These are phyloP conservation scores for Coix lacrymajobi DNA, from an alignment of 176 grass and related monocot genomes.

Conservation along the genomic window DNA sequence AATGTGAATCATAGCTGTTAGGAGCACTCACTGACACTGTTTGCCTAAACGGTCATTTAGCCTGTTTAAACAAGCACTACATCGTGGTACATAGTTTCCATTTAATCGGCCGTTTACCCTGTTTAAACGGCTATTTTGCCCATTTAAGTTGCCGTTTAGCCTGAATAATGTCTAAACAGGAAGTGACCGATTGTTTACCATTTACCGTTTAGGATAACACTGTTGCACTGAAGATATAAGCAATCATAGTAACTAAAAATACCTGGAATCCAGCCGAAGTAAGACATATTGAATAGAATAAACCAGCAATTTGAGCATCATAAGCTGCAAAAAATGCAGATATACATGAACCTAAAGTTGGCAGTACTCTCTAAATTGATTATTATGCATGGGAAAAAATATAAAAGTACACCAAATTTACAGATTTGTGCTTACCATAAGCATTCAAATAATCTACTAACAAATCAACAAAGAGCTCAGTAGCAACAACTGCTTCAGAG, in stretches of 20 bases:
- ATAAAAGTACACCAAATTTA: neutral
- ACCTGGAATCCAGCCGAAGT: slow-evolving; percentile 81
- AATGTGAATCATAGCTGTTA: neutral
- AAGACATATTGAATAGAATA: slow-evolving; percentile 63
- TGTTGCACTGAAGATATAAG: neutral
- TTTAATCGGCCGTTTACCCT: too few relatives aligned
- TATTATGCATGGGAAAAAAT: neutral
- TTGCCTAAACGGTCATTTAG: too few relatives aligned
- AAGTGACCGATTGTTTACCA: too few relatives aligned
- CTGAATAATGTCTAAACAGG: too few relatives aligned
- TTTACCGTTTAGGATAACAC: too few relatives aligned
- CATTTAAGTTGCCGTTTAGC: too few relatives aligned
- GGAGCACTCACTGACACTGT: neutral
- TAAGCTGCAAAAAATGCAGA: slow-evolving; percentile 53
- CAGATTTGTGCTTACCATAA: slow-evolving; percentile 65
- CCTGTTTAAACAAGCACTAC: too few relatives aligned
- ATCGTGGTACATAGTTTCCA: too few relatives aligned
- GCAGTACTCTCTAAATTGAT: neutral
- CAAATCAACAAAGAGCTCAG: slow-evolving; percentile 53
- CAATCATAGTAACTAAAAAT: neutral
- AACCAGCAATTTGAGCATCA: slow-evolving; percentile 80
- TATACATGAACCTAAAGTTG: slow-evolving; percentile 1
- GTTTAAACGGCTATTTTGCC: too few relatives aligned
- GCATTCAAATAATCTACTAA: slow-evolving; percentile 95
- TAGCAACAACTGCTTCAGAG: slow-evolving; percentile 68